Evolutionary conservation across 495 filamentous ascomycete genomes (phyloP).

Genomic region (Neurospora terricola): DNA sequence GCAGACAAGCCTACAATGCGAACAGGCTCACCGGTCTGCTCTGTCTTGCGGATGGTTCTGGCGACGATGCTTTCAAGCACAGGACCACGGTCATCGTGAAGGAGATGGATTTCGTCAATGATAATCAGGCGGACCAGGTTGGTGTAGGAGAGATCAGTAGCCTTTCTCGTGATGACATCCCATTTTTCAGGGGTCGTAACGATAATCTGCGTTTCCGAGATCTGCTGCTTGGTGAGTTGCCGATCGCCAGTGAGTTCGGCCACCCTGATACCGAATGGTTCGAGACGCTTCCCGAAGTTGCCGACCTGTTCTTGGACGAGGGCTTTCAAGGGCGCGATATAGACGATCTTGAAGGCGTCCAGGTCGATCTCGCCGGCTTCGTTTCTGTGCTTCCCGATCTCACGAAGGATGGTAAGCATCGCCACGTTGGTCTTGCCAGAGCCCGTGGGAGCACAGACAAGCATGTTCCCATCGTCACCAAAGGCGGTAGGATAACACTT

Average conservation of each 20-base stretch:
- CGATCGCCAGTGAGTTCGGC: slow-evolving; percentile 93
- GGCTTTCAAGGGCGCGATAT: slow-evolving; percentile 89
- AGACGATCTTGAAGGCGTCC: slow-evolving; percentile 96
- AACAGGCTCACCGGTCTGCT: slow-evolving; percentile 87
- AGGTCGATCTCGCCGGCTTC: slow-evolving; percentile 82
- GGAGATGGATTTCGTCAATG: slow-evolving; percentile 95
- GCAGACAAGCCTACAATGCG: slow-evolving; percentile 88
- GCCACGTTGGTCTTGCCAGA: slow-evolving; percentile 99
- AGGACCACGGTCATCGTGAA: slow-evolving; percentile 95
- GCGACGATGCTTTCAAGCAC: slow-evolving; percentile 96
- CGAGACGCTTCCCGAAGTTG: slow-evolving; percentile 86
- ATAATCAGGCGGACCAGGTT: slow-evolving; percentile 90
- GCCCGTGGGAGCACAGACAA: slow-evolving; percentile 93
- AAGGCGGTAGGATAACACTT: slow-evolving; percentile 88
- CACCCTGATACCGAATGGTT: slow-evolving; percentile 84
- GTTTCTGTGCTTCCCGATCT: slow-evolving; percentile 93
- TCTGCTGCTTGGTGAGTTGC: slow-evolving; percentile 97
- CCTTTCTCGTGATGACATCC: slow-evolving; percentile 98
- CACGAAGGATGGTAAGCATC: slow-evolving; percentile 91
- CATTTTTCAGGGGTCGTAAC: slow-evolving; percentile 98
- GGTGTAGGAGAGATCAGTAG: slow-evolving; percentile 92
- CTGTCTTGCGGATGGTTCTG: slow-evolving; percentile 81
- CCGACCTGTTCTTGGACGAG: slow-evolving; percentile 95
- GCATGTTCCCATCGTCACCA: slow-evolving; percentile 90
- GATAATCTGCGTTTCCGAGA: slow-evolving; percentile 95